Percentiles rank a stretch among this genome's conserved stretches.
Conservation (phyloP, 2,329 filamentous ascomycete species). For the Metarhizium robertsii region DNA sequence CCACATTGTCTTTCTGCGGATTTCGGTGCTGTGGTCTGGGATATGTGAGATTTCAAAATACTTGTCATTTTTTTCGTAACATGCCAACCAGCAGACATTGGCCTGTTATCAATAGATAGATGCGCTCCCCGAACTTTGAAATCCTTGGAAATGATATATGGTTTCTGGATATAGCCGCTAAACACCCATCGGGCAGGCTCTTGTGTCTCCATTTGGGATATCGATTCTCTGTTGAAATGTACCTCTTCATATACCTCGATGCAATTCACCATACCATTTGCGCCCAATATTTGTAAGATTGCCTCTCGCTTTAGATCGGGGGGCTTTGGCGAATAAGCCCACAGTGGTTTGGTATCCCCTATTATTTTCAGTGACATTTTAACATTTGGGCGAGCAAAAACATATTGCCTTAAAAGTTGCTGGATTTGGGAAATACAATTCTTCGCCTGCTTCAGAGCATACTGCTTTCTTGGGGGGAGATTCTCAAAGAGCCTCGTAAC, state of each 20-base stretch:
- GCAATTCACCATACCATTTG: constrained; percentile 46
- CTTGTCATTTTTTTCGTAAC: constrained; percentile 47
- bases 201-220: not conserved
- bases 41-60: constrained; percentile 42
- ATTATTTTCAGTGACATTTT: constrained; percentile 51
- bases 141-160: constrained; percentile 32
- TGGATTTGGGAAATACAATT: constrained; percentile 51
- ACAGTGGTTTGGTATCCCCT: constrained; percentile 41
- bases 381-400: constrained; percentile 53
- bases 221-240: not conserved
- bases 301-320: constrained; percentile 45
- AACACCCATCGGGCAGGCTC: constrained; percentile 23
- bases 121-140: constrained; percentile 43
- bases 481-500: constrained; percentile 48
- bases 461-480: constrained; percentile 55
- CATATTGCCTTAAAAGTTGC: constrained; percentile 53
- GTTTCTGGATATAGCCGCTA: constrained; percentile 48
- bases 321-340: constrained; percentile 52
- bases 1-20: not conserved
- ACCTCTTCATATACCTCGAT: constrained; percentile 21
- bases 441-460: constrained; percentile 44
- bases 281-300: constrained; percentile 52
- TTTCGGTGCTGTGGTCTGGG: constrained; percentile 11
- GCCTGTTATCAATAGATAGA: constrained; percentile 60
- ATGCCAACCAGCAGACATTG: constrained; percentile 37